Evolutionary conservation across 768 basidiomycete genomes (phyloP).

Genomic region (Boletus rubropictus): DNA sequence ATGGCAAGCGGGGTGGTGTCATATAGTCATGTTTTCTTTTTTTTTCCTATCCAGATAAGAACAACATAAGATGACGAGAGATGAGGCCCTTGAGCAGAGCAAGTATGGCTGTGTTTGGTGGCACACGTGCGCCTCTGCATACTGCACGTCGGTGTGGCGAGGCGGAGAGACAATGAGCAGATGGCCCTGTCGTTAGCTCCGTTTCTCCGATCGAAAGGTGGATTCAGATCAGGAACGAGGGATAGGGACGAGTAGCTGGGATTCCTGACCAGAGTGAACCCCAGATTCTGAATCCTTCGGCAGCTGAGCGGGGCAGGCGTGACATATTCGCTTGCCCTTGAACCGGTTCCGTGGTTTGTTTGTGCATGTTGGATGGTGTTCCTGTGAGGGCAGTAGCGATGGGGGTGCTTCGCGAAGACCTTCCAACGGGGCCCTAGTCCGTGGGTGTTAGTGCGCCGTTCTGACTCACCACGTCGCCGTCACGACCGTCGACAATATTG

Average conservation of each 20-base stretch:
- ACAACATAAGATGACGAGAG: too few species aligned
- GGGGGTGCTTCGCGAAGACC: slow-evolving; percentile 16
- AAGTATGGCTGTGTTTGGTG: too few species aligned
- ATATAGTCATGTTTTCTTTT: too few species aligned
- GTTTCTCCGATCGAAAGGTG: slow-evolving; percentile 13
- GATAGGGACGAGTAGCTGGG: too few species aligned
- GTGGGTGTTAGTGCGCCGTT: slow-evolving; percentile 21
- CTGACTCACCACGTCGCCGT: slow-evolving; percentile 8
- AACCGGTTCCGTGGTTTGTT: slow-evolving; percentile 28
- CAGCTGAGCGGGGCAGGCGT: slow-evolving; percentile 7
- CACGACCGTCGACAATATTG: neutral
- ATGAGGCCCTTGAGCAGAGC: too few species aligned
- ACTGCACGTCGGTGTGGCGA: too few species aligned
- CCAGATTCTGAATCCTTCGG: slow-evolving; percentile 12
- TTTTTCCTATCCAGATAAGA: too few species aligned
- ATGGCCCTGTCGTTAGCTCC: slow-evolving; percentile 15
- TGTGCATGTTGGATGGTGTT: slow-evolving; percentile 15
- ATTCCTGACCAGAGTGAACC: slow-evolving; percentile 7
- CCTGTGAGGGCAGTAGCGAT: slow-evolving; percentile 23
- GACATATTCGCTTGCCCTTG: slow-evolving; percentile 12
- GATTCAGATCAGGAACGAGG: slow-evolving; percentile 14
- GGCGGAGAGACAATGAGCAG: neutral
- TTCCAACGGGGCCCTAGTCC: neutral
- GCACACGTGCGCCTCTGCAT: too few species aligned
- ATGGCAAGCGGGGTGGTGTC: too few species aligned